Base-by-base conservation (phyloP, 768 basidiomycete species). In the Flagelloscypha sp. region DNA sequence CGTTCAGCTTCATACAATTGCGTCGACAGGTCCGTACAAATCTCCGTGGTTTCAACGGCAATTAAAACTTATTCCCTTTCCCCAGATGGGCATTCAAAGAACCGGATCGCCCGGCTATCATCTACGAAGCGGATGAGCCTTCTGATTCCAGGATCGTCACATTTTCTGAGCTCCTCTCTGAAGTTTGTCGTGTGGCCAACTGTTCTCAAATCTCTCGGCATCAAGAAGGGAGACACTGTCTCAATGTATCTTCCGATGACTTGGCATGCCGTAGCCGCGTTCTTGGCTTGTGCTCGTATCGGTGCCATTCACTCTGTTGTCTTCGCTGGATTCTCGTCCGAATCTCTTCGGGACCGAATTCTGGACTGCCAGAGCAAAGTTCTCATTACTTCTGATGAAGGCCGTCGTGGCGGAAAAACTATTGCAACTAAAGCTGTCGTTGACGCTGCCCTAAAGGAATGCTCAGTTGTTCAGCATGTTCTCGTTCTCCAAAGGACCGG, bases 1-100 rank as follows among this genome's bases (percentile, higher is more conserved):
- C n/a, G n/a, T n/a, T n/a, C n/a, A n/a, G 94, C 83, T 1, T 79
- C 89, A 7, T 98, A 98, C 71, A 99, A 99, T 61, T 94, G 90
- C 50, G 88, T 99, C 33, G 95, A 99, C 57, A 77, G n/a, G n/a
- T n/a, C n/a, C n/a, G n/a, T n/a, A n/a, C n/a, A n/a, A n/a, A n/a
- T n/a, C n/a, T n/a, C n/a, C n/a, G n/a, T n/a, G n/a, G n/a, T n/a
- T n/a, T n/a, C n/a, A n/a, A n/a, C n/a, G n/a, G n/a, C n/a, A n/a
- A n/a, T n/a, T n/a, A n/a, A n/a, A n/a, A n/a, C n/a, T n/a, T n/a
- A n/a, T n/a, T n/a, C n/a, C n/a, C n/a, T n/a, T n/a, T n/a, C n/a
- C n/a, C n/a, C n/a, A n/a, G 94, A 38, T 93, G 89, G 82, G 94
- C 88, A 11, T 92, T 83, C 65, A 75, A 79, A 53, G 64, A 92